Evolutionary conservation across 2,329 filamentous ascomycete genomes (phyloP), one percentile per base, ranked within the genome.

Genomic region (Colletotrichum endophyticum): DNA sequence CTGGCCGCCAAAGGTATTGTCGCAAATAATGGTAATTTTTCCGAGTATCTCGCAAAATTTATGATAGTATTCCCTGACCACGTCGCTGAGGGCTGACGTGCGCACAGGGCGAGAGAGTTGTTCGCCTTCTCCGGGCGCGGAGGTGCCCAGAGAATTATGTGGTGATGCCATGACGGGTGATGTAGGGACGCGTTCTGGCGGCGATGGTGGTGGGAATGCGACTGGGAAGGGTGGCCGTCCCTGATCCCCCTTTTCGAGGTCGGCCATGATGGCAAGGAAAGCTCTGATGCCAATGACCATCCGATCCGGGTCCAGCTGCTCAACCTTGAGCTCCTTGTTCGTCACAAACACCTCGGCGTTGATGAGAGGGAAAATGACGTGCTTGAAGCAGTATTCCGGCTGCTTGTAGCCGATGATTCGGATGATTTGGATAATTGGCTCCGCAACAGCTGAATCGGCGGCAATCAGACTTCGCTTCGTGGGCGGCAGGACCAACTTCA

Each of bases 271-370:
- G 36, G 94, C 95, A 32, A 99, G 89, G 83, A 99, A 99, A 5
- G 97, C 95, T 78, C 96, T 92, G 78, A 99, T 99, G 4, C 96
- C 97, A 80, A 99, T 95, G n/a, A 99, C 96, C 86, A 98, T 98
- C 80, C 95, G 94, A 82, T 99, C 98, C 1, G 98, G 97, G 78
- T 99, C 97, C 77, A 99, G 90, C 81, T 98, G 95, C 82, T 99
- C 97, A 32, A 98, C 94, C 82, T 92, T 96, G 57, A 97, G 87
- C 61, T 98, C 95, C 80, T 93, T 90, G 78, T 95, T 88, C 22
- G 93, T 92, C 32, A 91, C 89, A 82, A 98, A 97, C n/a, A 96
- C 88, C 69, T 98, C 96, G 2, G 96, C 95, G 82, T 98, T 98
- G 82, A 99, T 94, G 49, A 99, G 87, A 5, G 96, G 97, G 80